Evolutionary conservation across 352 stramenopile genomes (phyloP).

Genomic region (Globisporangium splendens): DNA sequence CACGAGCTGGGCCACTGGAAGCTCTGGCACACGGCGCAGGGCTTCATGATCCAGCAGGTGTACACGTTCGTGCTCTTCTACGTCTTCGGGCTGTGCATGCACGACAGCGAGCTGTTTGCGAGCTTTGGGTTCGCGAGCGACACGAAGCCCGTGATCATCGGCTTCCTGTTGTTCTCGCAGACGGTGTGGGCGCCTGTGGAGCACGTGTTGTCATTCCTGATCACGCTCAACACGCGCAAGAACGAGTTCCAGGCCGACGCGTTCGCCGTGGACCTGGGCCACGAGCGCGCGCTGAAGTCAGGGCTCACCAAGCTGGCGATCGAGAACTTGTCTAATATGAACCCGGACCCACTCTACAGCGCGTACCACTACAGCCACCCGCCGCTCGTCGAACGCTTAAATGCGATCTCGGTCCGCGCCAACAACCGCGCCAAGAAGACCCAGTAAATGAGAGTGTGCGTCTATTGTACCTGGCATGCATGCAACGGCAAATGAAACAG

Average conservation of each 20-base stretch:
- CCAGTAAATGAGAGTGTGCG: slow-evolving; percentile 22
- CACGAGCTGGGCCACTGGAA: slow-evolving; percentile 98
- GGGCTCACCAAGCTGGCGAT: slow-evolving; percentile 96
- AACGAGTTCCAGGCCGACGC: slow-evolving; percentile 91
- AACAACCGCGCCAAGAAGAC: slow-evolving; percentile 68
- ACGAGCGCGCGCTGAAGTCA: slow-evolving; percentile 88
- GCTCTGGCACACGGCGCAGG: slow-evolving; percentile 92
- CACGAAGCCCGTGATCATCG: slow-evolving; percentile 66
- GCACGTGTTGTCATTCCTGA: slow-evolving; percentile 66
- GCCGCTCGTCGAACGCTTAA: slow-evolving; percentile 93
- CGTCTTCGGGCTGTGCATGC: slow-evolving; percentile 81
- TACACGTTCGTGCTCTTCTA: slow-evolving; percentile 74
- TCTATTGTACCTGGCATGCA: neutral
- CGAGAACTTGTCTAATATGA: slow-evolving; percentile 97
- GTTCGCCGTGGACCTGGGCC: slow-evolving; percentile 92
- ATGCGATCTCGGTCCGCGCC: slow-evolving; percentile 77
- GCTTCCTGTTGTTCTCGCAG: slow-evolving; percentile 82
- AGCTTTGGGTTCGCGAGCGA: slow-evolving; percentile 69
- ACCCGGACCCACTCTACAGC: slow-evolving; percentile 92
- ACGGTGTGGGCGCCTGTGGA: slow-evolving; percentile 80
- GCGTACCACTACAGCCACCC: slow-evolving; percentile 98
- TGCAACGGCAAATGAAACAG: neutral
- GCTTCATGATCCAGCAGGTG: slow-evolving; percentile 93
- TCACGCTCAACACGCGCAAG: slow-evolving; percentile 74
- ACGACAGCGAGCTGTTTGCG: slow-evolving; percentile 67